phyloP scores from a whole-genome alignment of 1,139 yeast species.

The Blastobotrys elegans region DNA sequence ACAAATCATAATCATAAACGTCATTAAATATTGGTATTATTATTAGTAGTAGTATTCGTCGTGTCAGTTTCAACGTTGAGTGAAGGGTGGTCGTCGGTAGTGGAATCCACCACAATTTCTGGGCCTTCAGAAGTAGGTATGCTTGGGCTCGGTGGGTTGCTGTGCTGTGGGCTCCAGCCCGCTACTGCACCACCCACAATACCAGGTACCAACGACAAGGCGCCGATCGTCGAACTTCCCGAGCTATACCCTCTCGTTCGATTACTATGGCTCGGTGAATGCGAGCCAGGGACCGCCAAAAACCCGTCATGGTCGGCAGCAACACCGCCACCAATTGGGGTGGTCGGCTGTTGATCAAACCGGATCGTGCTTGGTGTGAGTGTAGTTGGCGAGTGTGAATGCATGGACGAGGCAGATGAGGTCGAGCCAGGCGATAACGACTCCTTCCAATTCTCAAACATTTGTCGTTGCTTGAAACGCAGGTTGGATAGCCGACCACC shows the following conservation, averaged over 20 bases:
- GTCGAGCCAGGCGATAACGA: constrained; percentile 22
- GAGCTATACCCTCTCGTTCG: constrained; percentile 22
- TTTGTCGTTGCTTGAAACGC: constrained; percentile 30
- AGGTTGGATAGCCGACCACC: constrained; percentile 39
- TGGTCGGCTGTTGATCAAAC: constrained; percentile 4
- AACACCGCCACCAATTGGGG: constrained; percentile 6
- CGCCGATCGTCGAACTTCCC: constrained; percentile 36
- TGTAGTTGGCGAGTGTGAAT: constrained; percentile 9
- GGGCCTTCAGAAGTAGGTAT: neutral
- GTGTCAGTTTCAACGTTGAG: too few species aligned
- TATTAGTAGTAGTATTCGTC: neutral
- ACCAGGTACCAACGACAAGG: constrained; percentile 48
- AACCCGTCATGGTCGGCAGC: constrained; percentile 17
- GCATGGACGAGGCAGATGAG: constrained; percentile 6
- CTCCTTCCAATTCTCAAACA: constrained; percentile 28
- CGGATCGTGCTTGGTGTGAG: neutral
- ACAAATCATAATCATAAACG: neutral
- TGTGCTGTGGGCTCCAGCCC: constrained; percentile 28
- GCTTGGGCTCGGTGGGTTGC: constrained; percentile 2
- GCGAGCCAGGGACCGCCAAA: constrained; percentile 26
- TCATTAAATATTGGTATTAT: neutral
- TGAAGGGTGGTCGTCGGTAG: neutral
- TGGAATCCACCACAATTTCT: neutral
- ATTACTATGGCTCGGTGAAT: constrained; percentile 9
- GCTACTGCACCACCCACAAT: constrained; percentile 53